Conservation (phyloP, 371 early-diverging fungal species). For the Mucor lusitanicus region DNA sequence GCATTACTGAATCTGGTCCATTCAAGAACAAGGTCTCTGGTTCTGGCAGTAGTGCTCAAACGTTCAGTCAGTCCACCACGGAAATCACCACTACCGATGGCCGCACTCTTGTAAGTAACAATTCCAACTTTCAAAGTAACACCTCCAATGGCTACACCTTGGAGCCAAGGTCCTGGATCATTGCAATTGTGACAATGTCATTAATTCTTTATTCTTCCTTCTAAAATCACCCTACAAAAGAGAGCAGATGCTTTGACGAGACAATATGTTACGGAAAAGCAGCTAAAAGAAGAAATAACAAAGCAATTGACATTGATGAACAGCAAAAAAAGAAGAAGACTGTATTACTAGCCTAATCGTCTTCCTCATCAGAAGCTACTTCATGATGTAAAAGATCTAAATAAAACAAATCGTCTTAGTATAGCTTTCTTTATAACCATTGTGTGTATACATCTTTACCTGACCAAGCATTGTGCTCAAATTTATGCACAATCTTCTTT, state of each 20-base stretch:
- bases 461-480: conserved; percentile 13
- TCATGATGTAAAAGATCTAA: background rate
- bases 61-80: background rate
- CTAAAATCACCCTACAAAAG: background rate
- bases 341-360: background rate
- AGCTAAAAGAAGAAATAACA: background rate
- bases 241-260: background rate
- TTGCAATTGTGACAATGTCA: background rate
- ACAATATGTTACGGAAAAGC: background rate
- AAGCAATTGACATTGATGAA: background rate
- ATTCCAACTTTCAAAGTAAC: background rate
- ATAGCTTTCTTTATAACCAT: background rate
- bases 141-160: background rate
- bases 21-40: conserved; percentile 7
- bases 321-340: background rate
- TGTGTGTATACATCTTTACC: background rate
- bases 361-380: background rate
- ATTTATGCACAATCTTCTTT: background rate
- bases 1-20: background rate
- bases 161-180: background rate
- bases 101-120: conserved; percentile 4
- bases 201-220: background rate
- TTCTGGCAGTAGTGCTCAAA: conserved; percentile 7
- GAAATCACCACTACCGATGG: conserved; percentile 3
- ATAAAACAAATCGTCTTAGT: background rate